These are phyloP conservation scores for Daldinia grandis DNA, from an alignment of 495 filamentous ascomycete genomes.

Conservation along the genomic window DNA sequence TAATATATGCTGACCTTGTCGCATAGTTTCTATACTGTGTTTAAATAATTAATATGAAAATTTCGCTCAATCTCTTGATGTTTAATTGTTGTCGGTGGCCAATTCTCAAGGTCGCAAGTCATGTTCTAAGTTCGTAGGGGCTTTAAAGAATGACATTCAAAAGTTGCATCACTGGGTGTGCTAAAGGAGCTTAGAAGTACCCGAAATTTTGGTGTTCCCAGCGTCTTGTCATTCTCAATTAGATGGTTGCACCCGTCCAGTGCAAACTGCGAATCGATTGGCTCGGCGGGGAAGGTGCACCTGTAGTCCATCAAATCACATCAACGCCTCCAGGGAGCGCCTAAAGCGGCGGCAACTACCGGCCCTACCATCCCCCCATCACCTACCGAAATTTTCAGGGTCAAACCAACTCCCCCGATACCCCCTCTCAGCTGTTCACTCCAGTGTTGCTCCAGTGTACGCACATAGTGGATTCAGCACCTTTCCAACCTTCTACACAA, in stretches of 20 bases:
- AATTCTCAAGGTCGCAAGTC: slow-evolving; percentile 2
- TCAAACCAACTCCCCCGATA: slow-evolving; percentile 46
- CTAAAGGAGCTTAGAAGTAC: slow-evolving; percentile 32
- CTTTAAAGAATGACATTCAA: slow-evolving; percentile 38
- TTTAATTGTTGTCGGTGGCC: slow-evolving; percentile 16
- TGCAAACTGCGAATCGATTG: slow-evolving; percentile 40
- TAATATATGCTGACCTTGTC: not conserved
- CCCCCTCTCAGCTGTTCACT: slow-evolving; percentile 17
- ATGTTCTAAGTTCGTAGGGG: slow-evolving; percentile 3
- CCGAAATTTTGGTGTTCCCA: slow-evolving; percentile 38
- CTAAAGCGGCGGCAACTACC: slow-evolving; percentile 47
- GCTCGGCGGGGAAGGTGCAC: slow-evolving; percentile 32
- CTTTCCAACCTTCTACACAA: not conserved
- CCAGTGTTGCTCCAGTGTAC: slow-evolving; percentile 19
- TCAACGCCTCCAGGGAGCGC: slow-evolving; percentile 35
- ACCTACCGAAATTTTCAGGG: slow-evolving; percentile 43
- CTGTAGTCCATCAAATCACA: slow-evolving; percentile 39
- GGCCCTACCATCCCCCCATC: slow-evolving; percentile 22
- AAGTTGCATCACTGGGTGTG: slow-evolving; percentile 22
- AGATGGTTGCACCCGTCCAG: slow-evolving; percentile 44
- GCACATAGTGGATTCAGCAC: slow-evolving; percentile 25
- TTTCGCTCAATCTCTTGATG: slow-evolving; percentile 6
- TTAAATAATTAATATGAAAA: not conserved
- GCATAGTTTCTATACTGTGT: slow-evolving; percentile 3
- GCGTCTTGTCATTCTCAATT: slow-evolving; percentile 21